A percentile compares a stretch with the other conserved stretches of the same genome.
Conservation (phyloP, 257 asterid species). For the Ilex asprella region DNA sequence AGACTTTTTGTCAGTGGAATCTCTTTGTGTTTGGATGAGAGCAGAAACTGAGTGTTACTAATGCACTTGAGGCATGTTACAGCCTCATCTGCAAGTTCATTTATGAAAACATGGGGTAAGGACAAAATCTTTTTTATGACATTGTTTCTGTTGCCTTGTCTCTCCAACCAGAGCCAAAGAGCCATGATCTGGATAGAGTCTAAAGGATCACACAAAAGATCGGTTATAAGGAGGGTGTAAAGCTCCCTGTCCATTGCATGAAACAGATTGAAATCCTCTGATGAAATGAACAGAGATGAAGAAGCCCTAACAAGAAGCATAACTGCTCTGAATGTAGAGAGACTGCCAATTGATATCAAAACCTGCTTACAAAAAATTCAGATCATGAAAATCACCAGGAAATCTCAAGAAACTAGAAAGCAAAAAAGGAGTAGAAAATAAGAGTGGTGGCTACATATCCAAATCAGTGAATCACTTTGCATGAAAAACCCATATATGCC, state of each 20-base stretch:
- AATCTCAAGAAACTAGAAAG: neutral
- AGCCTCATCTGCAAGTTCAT: conserved; percentile 54
- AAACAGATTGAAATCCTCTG: conserved; percentile 28
- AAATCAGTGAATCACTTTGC: neutral
- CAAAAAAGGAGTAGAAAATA: neutral
- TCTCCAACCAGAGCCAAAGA: conserved; percentile 60
- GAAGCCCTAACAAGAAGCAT: conserved; percentile 24
- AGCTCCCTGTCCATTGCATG: conserved; percentile 44
- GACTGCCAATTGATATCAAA: conserved; percentile 3
- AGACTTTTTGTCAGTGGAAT: conserved; percentile 38
- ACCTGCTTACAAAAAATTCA: conserved; percentile 28
- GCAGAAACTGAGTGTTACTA: conserved; percentile 1
- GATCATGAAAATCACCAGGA: neutral
- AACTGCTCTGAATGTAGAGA: neutral
- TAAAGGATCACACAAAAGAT: conserved; percentile 40
- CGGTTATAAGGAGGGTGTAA: conserved; percentile 38
- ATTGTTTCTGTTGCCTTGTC: conserved; percentile 12
- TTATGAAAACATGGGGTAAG: conserved; percentile 23
- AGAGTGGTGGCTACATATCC: neutral
- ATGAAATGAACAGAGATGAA: conserved; percentile 6
- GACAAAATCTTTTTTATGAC: conserved; percentile 25
- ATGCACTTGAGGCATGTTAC: conserved; percentile 32
- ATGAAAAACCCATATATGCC: neutral
- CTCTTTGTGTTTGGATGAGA: conserved; percentile 13
- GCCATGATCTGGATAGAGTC: conserved; percentile 48